phyloP scores from a whole-genome alignment of 2,329 filamentous ascomycete species.

The Pezicula radicicola region DNA sequence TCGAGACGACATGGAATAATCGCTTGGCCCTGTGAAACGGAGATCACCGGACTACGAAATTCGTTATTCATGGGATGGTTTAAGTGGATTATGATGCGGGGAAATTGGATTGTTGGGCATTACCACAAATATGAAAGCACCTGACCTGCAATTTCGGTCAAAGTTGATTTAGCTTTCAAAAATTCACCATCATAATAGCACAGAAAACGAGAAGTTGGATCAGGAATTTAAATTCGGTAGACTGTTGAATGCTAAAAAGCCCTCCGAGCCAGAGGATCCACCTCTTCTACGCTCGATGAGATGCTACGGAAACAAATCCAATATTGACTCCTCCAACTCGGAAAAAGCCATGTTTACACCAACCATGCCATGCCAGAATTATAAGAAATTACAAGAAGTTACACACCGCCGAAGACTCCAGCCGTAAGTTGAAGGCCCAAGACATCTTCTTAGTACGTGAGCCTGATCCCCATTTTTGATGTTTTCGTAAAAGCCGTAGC shows the following conservation, averaged over 20 bases:
- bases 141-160: too few relatives aligned
- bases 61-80: too few relatives aligned
- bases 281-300: constrained; percentile 7
- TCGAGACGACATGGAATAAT: too few relatives aligned
- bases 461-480: constrained; percentile 7
- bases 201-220: not conserved
- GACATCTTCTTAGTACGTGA: not conserved
- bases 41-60: too few relatives aligned
- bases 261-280: constrained; percentile 10
- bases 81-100: too few relatives aligned
- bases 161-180: too few relatives aligned
- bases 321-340: constrained; percentile 12
- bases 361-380: constrained; percentile 13
- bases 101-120: too few relatives aligned
- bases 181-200: too few relatives aligned
- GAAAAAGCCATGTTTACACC: constrained; percentile 5
- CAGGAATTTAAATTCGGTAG: constrained; percentile 17
- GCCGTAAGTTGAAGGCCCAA: not conserved
- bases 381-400: constrained; percentile 15
- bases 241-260: constrained; percentile 12
- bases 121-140: too few relatives aligned
- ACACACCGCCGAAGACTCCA: constrained; percentile 6
- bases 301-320: constrained; percentile 1
- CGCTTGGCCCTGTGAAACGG: too few relatives aligned
- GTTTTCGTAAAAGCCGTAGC: constrained; percentile 28